Conservation (phyloP, 495 filamentous ascomycete species). For the Lichenothelia convexa region DNA sequence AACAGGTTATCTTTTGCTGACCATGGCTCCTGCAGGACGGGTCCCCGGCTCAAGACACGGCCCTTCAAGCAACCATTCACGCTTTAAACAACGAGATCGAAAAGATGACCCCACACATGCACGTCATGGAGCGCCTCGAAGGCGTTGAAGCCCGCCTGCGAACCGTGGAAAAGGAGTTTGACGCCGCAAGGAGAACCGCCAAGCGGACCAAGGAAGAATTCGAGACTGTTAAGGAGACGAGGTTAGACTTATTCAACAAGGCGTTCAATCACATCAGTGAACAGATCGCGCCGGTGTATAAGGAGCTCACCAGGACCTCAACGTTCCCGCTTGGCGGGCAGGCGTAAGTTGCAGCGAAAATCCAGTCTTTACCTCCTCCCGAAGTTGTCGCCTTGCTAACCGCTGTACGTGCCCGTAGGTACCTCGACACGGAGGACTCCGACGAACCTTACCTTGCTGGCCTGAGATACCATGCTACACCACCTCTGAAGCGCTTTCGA, state of each 20-base stretch:
- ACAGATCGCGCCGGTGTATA: slow-evolving; percentile 84
- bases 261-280: slow-evolving; percentile 90
- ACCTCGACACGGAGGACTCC: slow-evolving; percentile 82
- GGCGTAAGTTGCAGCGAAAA: no score
- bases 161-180: slow-evolving; percentile 73
- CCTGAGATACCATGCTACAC: slow-evolving; percentile 97
- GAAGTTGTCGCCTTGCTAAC: no score
- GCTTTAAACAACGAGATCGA: slow-evolving; percentile 61
- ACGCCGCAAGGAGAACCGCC: slow-evolving; percentile 54
- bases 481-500: slow-evolving; percentile 91
- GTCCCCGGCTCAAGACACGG: slow-evolving; percentile 35
- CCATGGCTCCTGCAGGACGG: slow-evolving; percentile 5
- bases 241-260: slow-evolving; percentile 82
- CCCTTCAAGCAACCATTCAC: slow-evolving; percentile 58
- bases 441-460: slow-evolving; percentile 84
- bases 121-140: slow-evolving; percentile 82
- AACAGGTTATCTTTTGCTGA: neutral
- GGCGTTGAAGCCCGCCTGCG: slow-evolving; percentile 68
- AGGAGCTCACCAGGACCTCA: slow-evolving; percentile 74
- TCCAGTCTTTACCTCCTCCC: no score
- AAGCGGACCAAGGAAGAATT: slow-evolving; percentile 68
- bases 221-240: slow-evolving; percentile 57
- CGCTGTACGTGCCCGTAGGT: no score
- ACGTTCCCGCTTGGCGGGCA: slow-evolving; percentile 79
- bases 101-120: slow-evolving; percentile 88